Percentiles rank a stretch among this genome's conserved stretches.
These are phyloP conservation scores for Nitzschia sp. DNA, from an alignment of 108 stramenopile genomes.

Conservation along the genomic window DNA sequence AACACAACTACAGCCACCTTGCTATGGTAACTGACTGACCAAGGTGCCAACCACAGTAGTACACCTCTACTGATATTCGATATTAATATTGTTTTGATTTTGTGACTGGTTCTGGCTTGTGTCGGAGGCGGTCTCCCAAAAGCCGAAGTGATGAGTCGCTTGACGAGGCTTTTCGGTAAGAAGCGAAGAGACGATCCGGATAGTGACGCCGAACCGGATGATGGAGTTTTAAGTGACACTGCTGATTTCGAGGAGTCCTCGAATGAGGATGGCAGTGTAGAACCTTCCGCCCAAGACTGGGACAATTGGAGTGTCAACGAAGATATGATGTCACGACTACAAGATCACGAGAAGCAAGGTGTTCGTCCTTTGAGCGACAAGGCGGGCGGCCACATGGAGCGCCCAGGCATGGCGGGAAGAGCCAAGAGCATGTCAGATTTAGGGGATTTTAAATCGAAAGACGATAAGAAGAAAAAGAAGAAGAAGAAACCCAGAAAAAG, in stretches of 20 bases:
- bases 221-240: conserved; percentile 1
- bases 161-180: neutral
- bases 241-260: conserved; percentile 5
- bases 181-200: neutral
- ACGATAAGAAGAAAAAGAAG: conserved; percentile 16
- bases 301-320: conserved; percentile 19
- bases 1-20: too few relatives aligned
- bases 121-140: neutral
- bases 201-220: conserved; percentile 5
- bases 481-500: conserved; percentile 5
- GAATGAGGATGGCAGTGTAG: neutral
- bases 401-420: neutral
- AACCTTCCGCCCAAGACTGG: neutral
- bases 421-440: neutral
- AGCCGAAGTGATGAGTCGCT: conserved; percentile 2
- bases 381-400: neutral
- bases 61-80: too few relatives aligned
- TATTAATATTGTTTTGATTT: too few relatives aligned
- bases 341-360: neutral
- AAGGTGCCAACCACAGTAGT: too few relatives aligned
- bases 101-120: neutral
- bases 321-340: neutral
- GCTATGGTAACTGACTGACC: too few relatives aligned
- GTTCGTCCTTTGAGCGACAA: neutral
- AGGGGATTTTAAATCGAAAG: conserved; percentile 1